phyloP scores from a whole-genome alignment of 768 basidiomycete genomes.

The Mycena venus region DNA sequence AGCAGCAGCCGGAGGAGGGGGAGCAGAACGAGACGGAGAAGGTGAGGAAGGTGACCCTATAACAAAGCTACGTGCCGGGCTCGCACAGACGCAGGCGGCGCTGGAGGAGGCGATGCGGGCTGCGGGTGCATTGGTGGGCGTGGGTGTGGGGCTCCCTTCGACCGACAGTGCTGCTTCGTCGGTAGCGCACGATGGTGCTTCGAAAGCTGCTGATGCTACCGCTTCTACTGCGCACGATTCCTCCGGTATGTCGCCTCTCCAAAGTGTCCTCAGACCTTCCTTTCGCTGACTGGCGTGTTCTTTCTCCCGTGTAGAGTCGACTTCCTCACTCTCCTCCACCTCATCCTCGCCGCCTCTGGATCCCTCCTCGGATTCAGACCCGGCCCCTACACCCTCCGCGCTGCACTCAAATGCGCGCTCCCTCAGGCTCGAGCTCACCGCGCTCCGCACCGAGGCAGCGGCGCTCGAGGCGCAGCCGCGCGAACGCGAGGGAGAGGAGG shows the following conservation, averaged over 20 bases:
- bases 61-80: background rate
- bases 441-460: conserved; percentile 14
- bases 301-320: too few species aligned
- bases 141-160: too few species aligned
- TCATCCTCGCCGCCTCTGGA: background rate
- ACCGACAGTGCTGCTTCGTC: too few species aligned
- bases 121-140: background rate
- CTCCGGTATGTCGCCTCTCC: too few species aligned
- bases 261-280: too few species aligned
- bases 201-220: too few species aligned
- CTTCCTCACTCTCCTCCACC: background rate
- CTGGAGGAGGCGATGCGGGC: conserved; percentile 5
- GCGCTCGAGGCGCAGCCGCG: conserved; percentile 2
- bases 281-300: too few species aligned
- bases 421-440: background rate
- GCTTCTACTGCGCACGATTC: too few species aligned
- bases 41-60: background rate
- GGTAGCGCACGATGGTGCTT: too few species aligned
- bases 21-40: background rate
- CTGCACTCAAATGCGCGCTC: conserved; percentile 3
- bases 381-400: background rate
- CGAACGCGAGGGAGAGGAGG: background rate
- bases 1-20: background rate
- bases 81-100: conserved; percentile 11
- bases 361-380: too few species aligned